phyloP scores from a whole-genome alignment of 2,329 filamentous ascomycete species.

The Curvularia eragrostidis region DNA sequence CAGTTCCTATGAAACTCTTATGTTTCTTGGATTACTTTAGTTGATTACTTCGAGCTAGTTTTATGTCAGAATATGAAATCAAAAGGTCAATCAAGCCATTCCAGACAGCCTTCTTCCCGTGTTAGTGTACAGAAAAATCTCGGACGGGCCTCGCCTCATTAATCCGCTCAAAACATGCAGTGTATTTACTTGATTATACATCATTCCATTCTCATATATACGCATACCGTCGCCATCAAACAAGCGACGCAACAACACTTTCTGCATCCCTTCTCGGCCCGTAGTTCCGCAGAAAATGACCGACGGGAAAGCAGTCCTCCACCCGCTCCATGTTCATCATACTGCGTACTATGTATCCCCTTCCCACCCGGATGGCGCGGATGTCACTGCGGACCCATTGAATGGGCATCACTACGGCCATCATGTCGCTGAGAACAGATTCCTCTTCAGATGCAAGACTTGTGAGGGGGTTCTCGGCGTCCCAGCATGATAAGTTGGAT shows the following conservation, averaged over 20 bases:
- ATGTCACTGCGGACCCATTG: slow-evolving; percentile 11
- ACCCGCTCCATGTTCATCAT: slow-evolving; percentile 13
- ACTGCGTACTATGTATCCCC: slow-evolving; percentile 10
- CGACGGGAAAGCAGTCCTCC: slow-evolving; percentile 10
- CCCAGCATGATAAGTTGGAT: not conserved
- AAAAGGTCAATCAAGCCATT: not conserved
- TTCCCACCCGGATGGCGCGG: slow-evolving; percentile 8
- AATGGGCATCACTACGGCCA: slow-evolving; percentile 11
- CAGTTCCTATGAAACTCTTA: not conserved
- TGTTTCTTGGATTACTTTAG: not conserved
- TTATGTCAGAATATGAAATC: not conserved
- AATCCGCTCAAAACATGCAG: not conserved
- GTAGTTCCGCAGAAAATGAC: slow-evolving; percentile 10
- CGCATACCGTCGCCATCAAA: not conserved
- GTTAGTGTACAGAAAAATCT: too few relatives aligned
- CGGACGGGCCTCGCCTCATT: not conserved
- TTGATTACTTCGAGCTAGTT: not conserved
- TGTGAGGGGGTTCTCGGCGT: slow-evolving; percentile 1
- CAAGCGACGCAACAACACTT: slow-evolving; percentile 1
- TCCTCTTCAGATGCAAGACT: slow-evolving; percentile 9
- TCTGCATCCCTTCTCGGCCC: slow-evolving; percentile 7
- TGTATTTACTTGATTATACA: not conserved
- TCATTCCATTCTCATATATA: not conserved
- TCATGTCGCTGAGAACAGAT: slow-evolving; percentile 6
- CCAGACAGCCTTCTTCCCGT: not conserved